Conservation (phyloP, 768 basidiomycete species). For the Boletus tylopilopsis region DNA sequence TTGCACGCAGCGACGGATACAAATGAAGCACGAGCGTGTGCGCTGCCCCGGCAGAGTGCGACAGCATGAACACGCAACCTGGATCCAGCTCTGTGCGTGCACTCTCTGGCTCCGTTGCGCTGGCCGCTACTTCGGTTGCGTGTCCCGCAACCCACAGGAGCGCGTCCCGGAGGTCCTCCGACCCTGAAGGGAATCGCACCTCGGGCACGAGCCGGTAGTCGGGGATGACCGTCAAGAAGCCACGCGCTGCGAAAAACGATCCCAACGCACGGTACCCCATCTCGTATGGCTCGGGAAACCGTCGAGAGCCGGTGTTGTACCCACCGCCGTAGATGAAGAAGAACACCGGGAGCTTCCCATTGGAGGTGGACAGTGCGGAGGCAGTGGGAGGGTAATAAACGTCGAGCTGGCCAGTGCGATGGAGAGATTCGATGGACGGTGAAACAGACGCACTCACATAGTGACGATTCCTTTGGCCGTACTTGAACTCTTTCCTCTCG, state of each 20-base stretch:
- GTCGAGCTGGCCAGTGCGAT: slow-evolving; percentile 45
- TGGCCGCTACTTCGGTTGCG: slow-evolving; percentile 12
- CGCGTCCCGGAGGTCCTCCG: slow-evolving; percentile 59
- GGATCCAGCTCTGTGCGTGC: slow-evolving; percentile 33
- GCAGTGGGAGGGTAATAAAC: slow-evolving; percentile 53
- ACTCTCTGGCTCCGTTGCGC: slow-evolving; percentile 2
- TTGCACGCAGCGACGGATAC: slow-evolving; percentile 26
- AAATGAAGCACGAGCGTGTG: slow-evolving; percentile 46
- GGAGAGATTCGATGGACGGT: not conserved
- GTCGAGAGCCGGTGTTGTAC: slow-evolving; percentile 50
- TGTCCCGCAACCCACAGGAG: slow-evolving; percentile 50
- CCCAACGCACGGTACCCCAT: slow-evolving; percentile 56
- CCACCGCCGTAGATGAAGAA: slow-evolving; percentile 70
- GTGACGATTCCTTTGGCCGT: slow-evolving; percentile 44
- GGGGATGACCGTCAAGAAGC: slow-evolving; percentile 61
- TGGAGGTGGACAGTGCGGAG: slow-evolving; percentile 19
- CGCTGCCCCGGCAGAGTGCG: slow-evolving; percentile 60
- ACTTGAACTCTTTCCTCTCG: slow-evolving; percentile 54
- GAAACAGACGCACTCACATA: slow-evolving; percentile 19
- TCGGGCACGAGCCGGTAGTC: slow-evolving; percentile 65
- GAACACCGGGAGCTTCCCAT: slow-evolving; percentile 43
- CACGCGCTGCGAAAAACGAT: slow-evolving; percentile 56
- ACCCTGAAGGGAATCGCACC: slow-evolving; percentile 50
- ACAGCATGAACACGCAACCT: slow-evolving; percentile 45
- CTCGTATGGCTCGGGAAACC: slow-evolving; percentile 42